These are phyloP conservation scores for Globisporangium ultimum DNA, from an alignment of 352 stramenopile genomes.

Conservation along the genomic window DNA sequence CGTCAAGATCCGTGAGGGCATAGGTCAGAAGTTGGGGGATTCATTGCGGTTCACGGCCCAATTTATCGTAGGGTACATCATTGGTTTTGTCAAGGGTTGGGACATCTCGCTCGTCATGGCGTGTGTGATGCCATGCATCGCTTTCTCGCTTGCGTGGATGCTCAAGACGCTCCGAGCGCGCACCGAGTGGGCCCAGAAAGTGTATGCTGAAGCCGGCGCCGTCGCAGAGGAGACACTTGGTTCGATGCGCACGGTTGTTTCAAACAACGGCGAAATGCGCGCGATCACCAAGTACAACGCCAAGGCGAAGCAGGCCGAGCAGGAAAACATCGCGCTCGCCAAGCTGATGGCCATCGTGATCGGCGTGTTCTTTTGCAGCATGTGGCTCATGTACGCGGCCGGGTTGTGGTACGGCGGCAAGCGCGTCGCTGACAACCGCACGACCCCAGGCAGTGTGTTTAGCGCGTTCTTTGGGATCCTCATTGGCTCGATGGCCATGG, in stretches of 20 bases:
- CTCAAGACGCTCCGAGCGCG: conserved; percentile 22
- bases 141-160: conserved; percentile 28
- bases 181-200: conserved; percentile 26
- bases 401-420: conserved; percentile 57
- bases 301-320: conserved; percentile 24
- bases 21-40: conserved; percentile 52
- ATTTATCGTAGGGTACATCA: conserved; percentile 38
- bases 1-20: conserved; percentile 55
- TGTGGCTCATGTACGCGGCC: conserved; percentile 42
- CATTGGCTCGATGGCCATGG: conserved; percentile 36
- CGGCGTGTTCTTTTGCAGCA: conserved; percentile 32
- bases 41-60: conserved; percentile 27
- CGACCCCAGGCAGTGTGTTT: conserved; percentile 34
- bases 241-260: conserved; percentile 58
- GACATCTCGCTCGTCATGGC: conserved; percentile 46
- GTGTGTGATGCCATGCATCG: conserved; percentile 40
- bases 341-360: conserved; percentile 22
- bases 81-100: conserved; percentile 46
- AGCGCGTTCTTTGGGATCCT: conserved; percentile 39
- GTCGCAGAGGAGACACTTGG: conserved; percentile 57
- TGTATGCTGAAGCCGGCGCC: conserved; percentile 46
- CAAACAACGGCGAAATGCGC: conserved; percentile 35
- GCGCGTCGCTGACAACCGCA: conserved; percentile 29
- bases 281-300: conserved; percentile 37
- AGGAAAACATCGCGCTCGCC: conserved; percentile 25